Evolutionary conservation across 176 grass and related monocot species (phyloP).

Genomic region (Hordeum marinum): DNA sequence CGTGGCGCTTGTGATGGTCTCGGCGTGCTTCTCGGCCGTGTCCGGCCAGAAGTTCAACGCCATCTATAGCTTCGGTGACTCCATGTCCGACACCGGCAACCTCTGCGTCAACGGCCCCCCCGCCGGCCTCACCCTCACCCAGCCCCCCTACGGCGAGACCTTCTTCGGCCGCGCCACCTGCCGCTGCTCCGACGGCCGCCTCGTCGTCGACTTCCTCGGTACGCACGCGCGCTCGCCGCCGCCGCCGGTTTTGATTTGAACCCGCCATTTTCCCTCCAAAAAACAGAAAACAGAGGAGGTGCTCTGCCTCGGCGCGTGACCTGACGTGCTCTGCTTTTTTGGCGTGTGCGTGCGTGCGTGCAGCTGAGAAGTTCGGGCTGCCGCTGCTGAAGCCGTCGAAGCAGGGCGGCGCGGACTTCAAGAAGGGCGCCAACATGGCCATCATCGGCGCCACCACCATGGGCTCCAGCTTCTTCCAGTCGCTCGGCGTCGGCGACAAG

Average conservation of each 20-base stretch:
- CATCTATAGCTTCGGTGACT: slow-evolving; percentile 86
- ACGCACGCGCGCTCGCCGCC: not conserved
- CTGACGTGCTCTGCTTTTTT: not conserved
- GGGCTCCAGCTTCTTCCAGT: slow-evolving; percentile 67
- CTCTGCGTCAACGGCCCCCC: slow-evolving; percentile 62
- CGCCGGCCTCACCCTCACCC: slow-evolving; percentile 58
- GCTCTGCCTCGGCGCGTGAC: not conserved
- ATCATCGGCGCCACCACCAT: slow-evolving; percentile 85
- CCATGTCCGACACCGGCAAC: slow-evolving; percentile 90
- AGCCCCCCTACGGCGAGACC: slow-evolving; percentile 73
- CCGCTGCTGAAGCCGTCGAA: slow-evolving; percentile 77
- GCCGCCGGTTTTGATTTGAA: slow-evolving; percentile 20
- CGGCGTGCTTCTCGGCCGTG: slow-evolving; percentile 16
- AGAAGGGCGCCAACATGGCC: slow-evolving; percentile 83
- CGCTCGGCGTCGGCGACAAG: slow-evolving; percentile 69
- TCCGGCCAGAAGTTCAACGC: slow-evolving; percentile 69
- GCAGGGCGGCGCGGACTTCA: slow-evolving; percentile 45
- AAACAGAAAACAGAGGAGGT: not conserved
- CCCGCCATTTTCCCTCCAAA: slow-evolving; percentile 43
- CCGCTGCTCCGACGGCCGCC: slow-evolving; percentile 90
- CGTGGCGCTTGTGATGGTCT: slow-evolving; percentile 6
- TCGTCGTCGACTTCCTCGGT: slow-evolving; percentile 87
- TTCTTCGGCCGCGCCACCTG: slow-evolving; percentile 81
- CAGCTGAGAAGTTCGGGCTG: slow-evolving; percentile 70
- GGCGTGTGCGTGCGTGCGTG: not conserved